phyloP scores from a whole-genome alignment of 2,329 filamentous ascomycete species.

The Neurospora sp. region DNA sequence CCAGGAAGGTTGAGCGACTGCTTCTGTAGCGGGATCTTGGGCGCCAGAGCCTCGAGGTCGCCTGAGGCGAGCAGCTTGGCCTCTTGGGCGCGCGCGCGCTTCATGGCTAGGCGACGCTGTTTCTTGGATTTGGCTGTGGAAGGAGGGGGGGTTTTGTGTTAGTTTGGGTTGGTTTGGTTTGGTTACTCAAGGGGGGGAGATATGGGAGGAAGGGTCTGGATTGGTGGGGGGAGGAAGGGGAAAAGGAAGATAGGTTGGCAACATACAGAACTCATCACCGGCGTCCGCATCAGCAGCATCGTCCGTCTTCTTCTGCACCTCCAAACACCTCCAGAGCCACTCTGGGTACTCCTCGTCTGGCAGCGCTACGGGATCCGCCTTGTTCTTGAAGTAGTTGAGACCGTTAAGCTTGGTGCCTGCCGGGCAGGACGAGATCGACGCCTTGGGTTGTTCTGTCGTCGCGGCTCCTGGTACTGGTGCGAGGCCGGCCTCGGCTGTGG shows the following conservation, averaged over 20 bases:
- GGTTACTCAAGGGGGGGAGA: no score
- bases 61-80: slow-evolving; percentile 52
- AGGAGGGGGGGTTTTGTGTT: not conserved
- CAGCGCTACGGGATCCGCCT: slow-evolving; percentile 62
- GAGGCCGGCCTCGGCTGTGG: slow-evolving; percentile 19
- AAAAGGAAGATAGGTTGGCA: not conserved
- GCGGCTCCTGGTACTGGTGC: slow-evolving; percentile 14
- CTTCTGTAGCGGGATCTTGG: slow-evolving; percentile 66
- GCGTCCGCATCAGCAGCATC: slow-evolving; percentile 42
- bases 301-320: slow-evolving; percentile 45
- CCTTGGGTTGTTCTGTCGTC: slow-evolving; percentile 5
- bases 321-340: slow-evolving; percentile 70
- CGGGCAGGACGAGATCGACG: slow-evolving; percentile 41
- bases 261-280: slow-evolving; percentile 74
- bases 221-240: not conserved
- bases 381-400: slow-evolving; percentile 68
- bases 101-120: slow-evolving; percentile 62
- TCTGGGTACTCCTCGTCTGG: slow-evolving; percentile 68
- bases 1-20: slow-evolving; percentile 67
- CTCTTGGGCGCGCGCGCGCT: slow-evolving; percentile 48
- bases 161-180: not conserved
- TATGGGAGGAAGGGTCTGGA: not conserved
- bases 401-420: slow-evolving; percentile 64
- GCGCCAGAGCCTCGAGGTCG: slow-evolving; percentile 54
- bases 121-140: slow-evolving; percentile 74